A percentile compares a stretch with the other conserved stretches of the same genome.
These are phyloP conservation scores for Botryobasidium botryosum DNA, from an alignment of 768 basidiomycete genomes.

Conservation along the genomic window DNA sequence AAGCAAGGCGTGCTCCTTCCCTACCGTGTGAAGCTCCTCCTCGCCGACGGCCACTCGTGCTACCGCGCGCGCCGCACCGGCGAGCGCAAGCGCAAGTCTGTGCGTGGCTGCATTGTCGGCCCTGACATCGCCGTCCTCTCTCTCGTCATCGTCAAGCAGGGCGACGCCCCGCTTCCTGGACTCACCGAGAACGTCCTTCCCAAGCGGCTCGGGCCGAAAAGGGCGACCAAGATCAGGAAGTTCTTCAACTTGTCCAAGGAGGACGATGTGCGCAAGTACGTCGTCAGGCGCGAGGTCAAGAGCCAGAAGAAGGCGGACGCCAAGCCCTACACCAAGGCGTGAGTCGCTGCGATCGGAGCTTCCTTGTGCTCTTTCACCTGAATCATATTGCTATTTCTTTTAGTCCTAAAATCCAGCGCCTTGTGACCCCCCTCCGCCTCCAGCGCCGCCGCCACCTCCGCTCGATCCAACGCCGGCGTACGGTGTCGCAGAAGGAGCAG, in stretches of 20 bases:
- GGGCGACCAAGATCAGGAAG: slow-evolving; percentile 88
- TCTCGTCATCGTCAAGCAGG: slow-evolving; percentile 91
- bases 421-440: slow-evolving; percentile 87
- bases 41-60: slow-evolving; percentile 94
- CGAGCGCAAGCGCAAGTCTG: slow-evolving; percentile 98
- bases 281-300: slow-evolving; percentile 80
- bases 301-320: slow-evolving; percentile 75
- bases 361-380: slow-evolving; percentile 6
- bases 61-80: slow-evolving; percentile 83
- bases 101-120: slow-evolving; percentile 95
- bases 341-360: slow-evolving; percentile 8
- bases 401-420: slow-evolving; percentile 92
- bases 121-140: slow-evolving; percentile 92
- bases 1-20: slow-evolving; percentile 97
- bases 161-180: slow-evolving; percentile 75
- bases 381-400: not conserved
- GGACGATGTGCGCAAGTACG: slow-evolving; percentile 97
- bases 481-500: slow-evolving; percentile 89
- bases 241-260: slow-evolving; percentile 98
- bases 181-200: slow-evolving; percentile 85
- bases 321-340: slow-evolving; percentile 97
- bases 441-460: slow-evolving; percentile 90
- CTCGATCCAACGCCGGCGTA: slow-evolving; percentile 71
- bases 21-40: slow-evolving; percentile 83
- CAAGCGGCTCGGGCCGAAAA: slow-evolving; percentile 92